Evolutionary conservation across 495 filamentous ascomycete genomes (phyloP).

Genomic region (Aspergillus conjunctus): DNA sequence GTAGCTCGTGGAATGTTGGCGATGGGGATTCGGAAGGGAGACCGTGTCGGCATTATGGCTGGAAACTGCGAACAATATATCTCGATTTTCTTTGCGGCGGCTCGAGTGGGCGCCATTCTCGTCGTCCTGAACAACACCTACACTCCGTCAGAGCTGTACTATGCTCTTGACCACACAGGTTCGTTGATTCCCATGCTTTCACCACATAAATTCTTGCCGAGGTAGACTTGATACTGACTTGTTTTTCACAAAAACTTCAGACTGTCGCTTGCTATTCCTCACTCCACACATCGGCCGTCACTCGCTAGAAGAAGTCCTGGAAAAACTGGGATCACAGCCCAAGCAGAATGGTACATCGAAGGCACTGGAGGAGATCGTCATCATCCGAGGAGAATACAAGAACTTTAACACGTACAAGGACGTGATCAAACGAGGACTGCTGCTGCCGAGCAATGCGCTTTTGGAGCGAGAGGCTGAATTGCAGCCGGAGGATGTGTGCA

Average conservation of each 20-base stretch:
- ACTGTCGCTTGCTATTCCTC: constrained; percentile 65
- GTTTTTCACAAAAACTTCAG: constrained; percentile 25
- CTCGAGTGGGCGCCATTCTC: constrained; percentile 64
- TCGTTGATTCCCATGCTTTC: constrained; percentile 19
- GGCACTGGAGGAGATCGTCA: constrained; percentile 52
- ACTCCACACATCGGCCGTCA: constrained; percentile 61
- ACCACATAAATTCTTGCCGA: no score
- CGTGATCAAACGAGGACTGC: constrained; percentile 39
- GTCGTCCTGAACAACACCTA: constrained; percentile 76
- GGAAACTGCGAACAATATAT: constrained; percentile 74
- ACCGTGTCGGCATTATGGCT: constrained; percentile 69
- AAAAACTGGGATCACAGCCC: constrained; percentile 47
- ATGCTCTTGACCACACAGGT: constrained; percentile 67
- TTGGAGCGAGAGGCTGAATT: constrained; percentile 50
- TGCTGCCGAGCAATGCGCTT: constrained; percentile 41
- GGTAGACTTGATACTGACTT: neutral
- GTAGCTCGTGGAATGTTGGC: constrained; percentile 60
- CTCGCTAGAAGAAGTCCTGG: constrained; percentile 55
- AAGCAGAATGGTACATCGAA: constrained; percentile 34
- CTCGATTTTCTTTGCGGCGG: constrained; percentile 67
- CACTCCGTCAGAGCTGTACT: constrained; percentile 62
- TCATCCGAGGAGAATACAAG: constrained; percentile 54
- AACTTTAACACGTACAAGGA: constrained; percentile 55
- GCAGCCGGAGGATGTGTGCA: constrained; percentile 63
- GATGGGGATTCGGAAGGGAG: constrained; percentile 62